phyloP scores from a whole-genome alignment of 169 alveolate genomes.

The Plasmodium coatneyi region DNA sequence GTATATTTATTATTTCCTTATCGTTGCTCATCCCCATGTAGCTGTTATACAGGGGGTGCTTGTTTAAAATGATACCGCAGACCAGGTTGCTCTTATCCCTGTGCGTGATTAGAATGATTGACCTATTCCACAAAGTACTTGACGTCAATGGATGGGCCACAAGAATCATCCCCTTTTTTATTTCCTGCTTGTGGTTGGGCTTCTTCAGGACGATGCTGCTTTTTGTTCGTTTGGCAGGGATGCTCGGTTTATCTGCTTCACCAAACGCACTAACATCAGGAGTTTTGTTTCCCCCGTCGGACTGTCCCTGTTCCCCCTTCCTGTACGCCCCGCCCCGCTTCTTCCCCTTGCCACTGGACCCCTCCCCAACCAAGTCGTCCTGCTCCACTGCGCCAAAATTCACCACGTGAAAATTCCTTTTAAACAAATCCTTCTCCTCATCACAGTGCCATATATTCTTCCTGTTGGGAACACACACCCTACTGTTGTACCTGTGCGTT shows the following conservation, averaged over 20 bases:
- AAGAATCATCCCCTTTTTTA: conserved; percentile 45
- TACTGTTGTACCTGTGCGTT: background rate
- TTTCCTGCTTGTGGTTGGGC: conserved; percentile 20
- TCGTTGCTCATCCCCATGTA: conserved; percentile 22
- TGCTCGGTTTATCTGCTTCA: background rate
- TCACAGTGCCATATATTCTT: conserved; percentile 12
- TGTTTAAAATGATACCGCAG: conserved; percentile 57
- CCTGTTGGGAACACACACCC: background rate
- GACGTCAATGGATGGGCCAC: conserved; percentile 62
- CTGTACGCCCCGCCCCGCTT: background rate
- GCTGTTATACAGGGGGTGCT: conserved; percentile 59
- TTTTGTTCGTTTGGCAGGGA: background rate
- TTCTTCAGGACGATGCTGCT: conserved; percentile 3
- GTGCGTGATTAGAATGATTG: conserved; percentile 52
- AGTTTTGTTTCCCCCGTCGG: background rate
- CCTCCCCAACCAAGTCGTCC: background rate
- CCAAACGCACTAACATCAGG: no score
- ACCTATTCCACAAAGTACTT: conserved; percentile 40
- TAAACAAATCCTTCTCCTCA: conserved; percentile 23
- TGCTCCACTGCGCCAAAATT: background rate
- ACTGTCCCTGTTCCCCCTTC: background rate
- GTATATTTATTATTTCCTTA: conserved; percentile 10
- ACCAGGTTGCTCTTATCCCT: conserved; percentile 66
- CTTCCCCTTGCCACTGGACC: background rate
- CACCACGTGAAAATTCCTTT: conserved; percentile 7